A percentile compares a stretch with the other conserved stretches of the same genome.
Evolutionary conservation across 495 filamentous ascomycete genomes (phyloP).

Genomic region (Penicillium paxilli): DNA sequence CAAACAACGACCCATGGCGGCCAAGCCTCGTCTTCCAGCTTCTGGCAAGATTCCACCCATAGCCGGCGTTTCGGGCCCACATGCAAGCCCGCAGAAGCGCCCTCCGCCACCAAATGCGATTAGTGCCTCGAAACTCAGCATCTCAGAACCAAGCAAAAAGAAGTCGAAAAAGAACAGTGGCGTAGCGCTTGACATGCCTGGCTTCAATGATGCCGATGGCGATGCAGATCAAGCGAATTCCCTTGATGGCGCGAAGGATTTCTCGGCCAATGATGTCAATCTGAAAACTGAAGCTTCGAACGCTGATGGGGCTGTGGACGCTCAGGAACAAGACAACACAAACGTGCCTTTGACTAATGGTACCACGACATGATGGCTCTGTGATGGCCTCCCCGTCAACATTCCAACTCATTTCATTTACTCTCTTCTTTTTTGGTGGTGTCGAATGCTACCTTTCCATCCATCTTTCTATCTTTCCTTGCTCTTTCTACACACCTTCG

Average conservation of each 20-base stretch:
- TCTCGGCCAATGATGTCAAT: slow-evolving; percentile 17
- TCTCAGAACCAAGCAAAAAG: slow-evolving; percentile 47
- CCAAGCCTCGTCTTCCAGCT: slow-evolving; percentile 78
- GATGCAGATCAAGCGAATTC: slow-evolving; percentile 25
- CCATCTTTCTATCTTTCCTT: background rate
- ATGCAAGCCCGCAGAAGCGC: slow-evolving; percentile 79
- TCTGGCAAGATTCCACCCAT: slow-evolving; percentile 79
- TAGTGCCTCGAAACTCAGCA: slow-evolving; percentile 21
- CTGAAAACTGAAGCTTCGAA: slow-evolving; percentile 20
- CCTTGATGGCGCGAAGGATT: slow-evolving; percentile 22
- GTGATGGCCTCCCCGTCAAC: background rate
- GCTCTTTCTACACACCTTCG: background rate
- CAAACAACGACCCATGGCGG: slow-evolving; percentile 81
- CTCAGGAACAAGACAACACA: slow-evolving; percentile 9
- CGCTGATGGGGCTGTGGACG: slow-evolving; percentile 13
- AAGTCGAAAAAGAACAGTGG: slow-evolving; percentile 50
- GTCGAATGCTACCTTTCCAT: background rate
- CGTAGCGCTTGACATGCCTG: slow-evolving; percentile 28
- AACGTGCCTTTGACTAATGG: slow-evolving; percentile 35
- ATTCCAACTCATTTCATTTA: background rate
- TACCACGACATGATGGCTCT: slow-evolving; percentile 18
- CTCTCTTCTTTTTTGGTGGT: background rate
- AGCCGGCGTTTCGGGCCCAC: slow-evolving; percentile 28
- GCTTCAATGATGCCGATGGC: slow-evolving; percentile 30
- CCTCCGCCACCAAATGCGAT: slow-evolving; percentile 48